Conservation (phyloP, 768 basidiomycete genomes). For the Kwoniella europaea region DNA sequence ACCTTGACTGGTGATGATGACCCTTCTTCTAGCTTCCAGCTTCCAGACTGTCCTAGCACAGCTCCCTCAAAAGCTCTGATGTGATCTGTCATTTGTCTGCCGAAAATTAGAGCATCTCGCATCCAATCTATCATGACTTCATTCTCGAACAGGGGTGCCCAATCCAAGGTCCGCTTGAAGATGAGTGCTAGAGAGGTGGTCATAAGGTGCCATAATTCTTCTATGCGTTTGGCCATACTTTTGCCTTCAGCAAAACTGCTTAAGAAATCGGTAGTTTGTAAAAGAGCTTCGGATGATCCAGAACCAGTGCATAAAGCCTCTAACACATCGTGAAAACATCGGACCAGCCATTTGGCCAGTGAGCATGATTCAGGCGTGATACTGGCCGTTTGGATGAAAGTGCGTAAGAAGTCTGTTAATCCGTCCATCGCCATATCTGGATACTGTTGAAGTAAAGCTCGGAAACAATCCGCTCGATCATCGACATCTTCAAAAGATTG, state of each 20-base stretch:
- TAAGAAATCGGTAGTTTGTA: constrained; percentile 59
- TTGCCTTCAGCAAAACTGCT: constrained; percentile 36
- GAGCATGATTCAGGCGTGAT: constrained; percentile 81
- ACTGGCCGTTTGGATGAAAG: constrained; percentile 69
- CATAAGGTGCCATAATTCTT: constrained; percentile 81
- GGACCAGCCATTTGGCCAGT: constrained; percentile 85
- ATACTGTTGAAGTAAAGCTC: constrained; percentile 71
- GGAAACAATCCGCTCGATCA: constrained; percentile 83
- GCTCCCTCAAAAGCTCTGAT: constrained; percentile 79
- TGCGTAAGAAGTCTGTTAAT: constrained; percentile 69
- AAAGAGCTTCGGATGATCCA: constrained; percentile 70
- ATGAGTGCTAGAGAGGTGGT: constrained; percentile 77
- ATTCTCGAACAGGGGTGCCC: constrained; percentile 80
- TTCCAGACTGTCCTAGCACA: constrained; percentile 59
- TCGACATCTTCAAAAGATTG: constrained; percentile 84
- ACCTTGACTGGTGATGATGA: constrained; percentile 61
- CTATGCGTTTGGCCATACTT: constrained; percentile 65
- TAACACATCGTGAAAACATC: constrained; percentile 88
- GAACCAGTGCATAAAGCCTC: constrained; percentile 72
- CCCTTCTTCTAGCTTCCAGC: constrained; percentile 21
- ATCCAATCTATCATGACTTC: constrained; percentile 94
- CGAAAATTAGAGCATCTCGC: constrained; percentile 96
- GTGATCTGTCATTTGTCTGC: constrained; percentile 79
- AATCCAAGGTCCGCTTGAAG: constrained; percentile 79
- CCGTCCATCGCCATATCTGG: constrained; percentile 73